These are phyloP conservation scores for Corchorus olitorius DNA, from an alignment of 345 rosid genomes.

Conservation along the genomic window DNA sequence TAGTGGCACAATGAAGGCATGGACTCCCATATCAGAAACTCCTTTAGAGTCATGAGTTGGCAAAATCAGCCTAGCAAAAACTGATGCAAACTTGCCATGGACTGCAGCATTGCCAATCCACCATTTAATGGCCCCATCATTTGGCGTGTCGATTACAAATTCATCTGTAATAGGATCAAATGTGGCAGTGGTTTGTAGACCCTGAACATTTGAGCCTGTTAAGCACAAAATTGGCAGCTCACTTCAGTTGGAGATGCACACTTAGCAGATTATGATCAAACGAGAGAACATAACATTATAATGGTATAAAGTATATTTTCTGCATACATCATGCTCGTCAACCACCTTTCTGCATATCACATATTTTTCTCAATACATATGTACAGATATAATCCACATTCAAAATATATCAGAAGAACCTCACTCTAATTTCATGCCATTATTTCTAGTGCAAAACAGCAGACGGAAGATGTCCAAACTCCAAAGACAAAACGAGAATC, in stretches of 20 bases:
- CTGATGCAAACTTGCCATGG: constrained; percentile 95
- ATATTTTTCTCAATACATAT: background rate
- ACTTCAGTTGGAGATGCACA: constrained; percentile 7
- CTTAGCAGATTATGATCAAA: background rate
- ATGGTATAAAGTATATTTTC: background rate
- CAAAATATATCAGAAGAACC: too few relatives aligned
- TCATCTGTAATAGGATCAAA: constrained; percentile 85
- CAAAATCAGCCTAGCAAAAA: constrained; percentile 81
- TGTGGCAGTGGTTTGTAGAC: constrained; percentile 84
- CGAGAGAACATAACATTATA: too few relatives aligned
- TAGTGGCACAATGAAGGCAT: constrained; percentile 94
- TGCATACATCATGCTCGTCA: background rate
- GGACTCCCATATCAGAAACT: constrained; percentile 91
- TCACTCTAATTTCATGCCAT: background rate
- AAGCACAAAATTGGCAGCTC: constrained; percentile 19
- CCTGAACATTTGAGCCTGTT: constrained; percentile 93
- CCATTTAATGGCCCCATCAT: constrained; percentile 99
- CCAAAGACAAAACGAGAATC: background rate
- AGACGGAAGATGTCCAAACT: background rate
- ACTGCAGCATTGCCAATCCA: constrained; percentile 99
- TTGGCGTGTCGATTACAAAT: constrained; percentile 77
- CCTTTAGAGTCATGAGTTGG: constrained; percentile 87
- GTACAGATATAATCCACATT: background rate
- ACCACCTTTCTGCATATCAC: background rate
- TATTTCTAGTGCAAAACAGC: constrained; percentile 11